phyloP scores from a whole-genome alignment of 140 eudicot genomes.

The Oenanthe javanica region DNA sequence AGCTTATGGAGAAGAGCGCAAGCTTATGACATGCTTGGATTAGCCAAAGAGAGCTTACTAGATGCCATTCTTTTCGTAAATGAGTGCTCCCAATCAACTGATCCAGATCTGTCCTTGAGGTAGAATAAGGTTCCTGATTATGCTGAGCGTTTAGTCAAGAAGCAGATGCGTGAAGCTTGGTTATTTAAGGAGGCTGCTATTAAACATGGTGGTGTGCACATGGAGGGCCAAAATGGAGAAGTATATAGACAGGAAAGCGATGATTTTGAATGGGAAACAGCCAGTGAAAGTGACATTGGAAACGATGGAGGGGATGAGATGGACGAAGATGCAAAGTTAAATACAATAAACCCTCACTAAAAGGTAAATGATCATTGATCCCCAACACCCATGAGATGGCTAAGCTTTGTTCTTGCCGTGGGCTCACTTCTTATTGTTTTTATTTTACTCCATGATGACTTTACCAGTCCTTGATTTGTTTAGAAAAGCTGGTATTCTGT shows the following conservation, averaged over 20 bases:
- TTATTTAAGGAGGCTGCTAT: constrained; percentile 82
- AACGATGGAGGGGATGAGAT: constrained; percentile 51
- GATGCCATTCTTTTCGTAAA: constrained; percentile 87
- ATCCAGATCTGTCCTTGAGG: constrained; percentile 62
- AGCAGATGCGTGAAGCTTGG: constrained; percentile 98
- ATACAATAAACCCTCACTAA: constrained; percentile 47
- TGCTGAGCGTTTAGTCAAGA: constrained; percentile 90
- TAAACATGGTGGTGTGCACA: constrained; percentile 73
- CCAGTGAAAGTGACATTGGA: constrained; percentile 85
- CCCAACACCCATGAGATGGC: constrained; percentile 16
- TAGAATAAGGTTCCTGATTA: constrained; percentile 94
- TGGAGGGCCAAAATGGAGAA: constrained; percentile 61
- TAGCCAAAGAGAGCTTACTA: constrained; percentile 82
- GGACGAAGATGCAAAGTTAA: constrained; percentile 42
- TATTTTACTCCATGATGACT: not conserved
- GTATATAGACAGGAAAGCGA: constrained; percentile 59
- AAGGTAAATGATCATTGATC: constrained; percentile 37
- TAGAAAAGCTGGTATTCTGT: not conserved
- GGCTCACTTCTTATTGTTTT: not conserved
- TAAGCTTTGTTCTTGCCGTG: not conserved
- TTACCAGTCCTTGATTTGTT: not conserved
- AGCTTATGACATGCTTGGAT: constrained; percentile 91
- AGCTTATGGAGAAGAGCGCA: constrained; percentile 98
- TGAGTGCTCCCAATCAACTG: constrained; percentile 81
- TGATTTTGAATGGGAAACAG: constrained; percentile 98